These are phyloP conservation scores for Fusarium praegraminearum DNA, from an alignment of 2,329 filamentous ascomycete species.

Conservation along the genomic window DNA sequence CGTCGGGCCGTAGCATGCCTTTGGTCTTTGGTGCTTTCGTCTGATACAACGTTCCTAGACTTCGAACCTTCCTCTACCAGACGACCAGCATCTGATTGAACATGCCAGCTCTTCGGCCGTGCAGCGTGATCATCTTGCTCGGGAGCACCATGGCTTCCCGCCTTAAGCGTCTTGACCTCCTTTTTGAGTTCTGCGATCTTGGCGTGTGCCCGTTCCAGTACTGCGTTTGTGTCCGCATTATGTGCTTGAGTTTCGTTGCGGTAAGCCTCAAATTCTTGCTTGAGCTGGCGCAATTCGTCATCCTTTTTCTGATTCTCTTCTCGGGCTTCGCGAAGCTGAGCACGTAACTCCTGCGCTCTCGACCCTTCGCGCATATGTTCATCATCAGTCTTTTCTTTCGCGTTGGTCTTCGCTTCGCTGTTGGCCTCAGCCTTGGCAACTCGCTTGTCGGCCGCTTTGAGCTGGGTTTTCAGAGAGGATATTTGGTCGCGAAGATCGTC, in stretches of 20 bases:
- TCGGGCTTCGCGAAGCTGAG: conserved; percentile 58
- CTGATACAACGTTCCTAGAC: not conserved
- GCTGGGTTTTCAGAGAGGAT: conserved; percentile 62
- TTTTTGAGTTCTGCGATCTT: conserved; percentile 69
- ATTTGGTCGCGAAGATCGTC: conserved; percentile 65
- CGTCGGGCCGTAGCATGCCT: conserved; percentile 32
- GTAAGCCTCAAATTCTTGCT: conserved; percentile 65
- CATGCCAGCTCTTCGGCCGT: conserved; percentile 51
- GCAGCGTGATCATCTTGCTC: conserved; percentile 26
- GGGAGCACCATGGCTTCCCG: conserved; percentile 27
- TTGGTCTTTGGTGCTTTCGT: conserved; percentile 7
- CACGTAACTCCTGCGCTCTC: conserved; percentile 54
- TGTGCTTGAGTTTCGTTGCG: conserved; percentile 65
- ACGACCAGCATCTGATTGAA: conserved; percentile 36
- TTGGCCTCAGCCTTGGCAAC: conserved; percentile 53
- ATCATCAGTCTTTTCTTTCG: conserved; percentile 48
- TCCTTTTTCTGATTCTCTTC: conserved; percentile 62
- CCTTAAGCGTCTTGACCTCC: conserved; percentile 62
- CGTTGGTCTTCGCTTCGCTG: conserved; percentile 3
- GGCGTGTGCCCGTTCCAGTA: conserved; percentile 67
- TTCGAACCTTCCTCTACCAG: conserved; percentile 22
- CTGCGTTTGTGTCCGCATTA: conserved; percentile 66
- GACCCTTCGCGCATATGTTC: conserved; percentile 42
- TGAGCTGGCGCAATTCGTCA: conserved; percentile 62
- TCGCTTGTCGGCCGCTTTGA: conserved; percentile 62